Conservation (phyloP, 257 asterid genomes). For the Solanum megistacrolobum region DNA sequence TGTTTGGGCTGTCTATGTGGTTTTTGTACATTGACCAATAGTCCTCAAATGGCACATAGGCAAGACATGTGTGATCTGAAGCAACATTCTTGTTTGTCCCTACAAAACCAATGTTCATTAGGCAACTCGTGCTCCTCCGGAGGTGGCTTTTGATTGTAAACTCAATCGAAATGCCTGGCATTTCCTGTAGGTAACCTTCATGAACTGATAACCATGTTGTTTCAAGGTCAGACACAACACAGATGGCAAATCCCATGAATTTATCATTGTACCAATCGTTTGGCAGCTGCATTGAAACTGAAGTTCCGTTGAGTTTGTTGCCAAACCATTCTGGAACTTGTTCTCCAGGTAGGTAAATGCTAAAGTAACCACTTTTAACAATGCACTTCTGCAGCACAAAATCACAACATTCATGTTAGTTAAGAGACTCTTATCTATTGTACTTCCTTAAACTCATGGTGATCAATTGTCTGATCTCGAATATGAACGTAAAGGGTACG, state of each 20-base stretch:
- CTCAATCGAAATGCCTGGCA: not conserved
- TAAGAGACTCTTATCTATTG: not conserved
- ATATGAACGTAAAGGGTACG: not conserved
- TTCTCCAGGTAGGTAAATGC: not conserved
- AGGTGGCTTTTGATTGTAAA: not conserved
- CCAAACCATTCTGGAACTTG: not conserved
- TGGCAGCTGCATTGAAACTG: not conserved
- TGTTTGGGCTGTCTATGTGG: not conserved
- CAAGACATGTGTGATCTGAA: not conserved
- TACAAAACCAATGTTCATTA: not conserved
- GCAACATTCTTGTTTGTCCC: not conserved
- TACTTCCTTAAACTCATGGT: not conserved
- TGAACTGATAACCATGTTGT: not conserved
- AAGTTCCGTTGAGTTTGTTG: not conserved
- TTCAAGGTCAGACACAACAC: not conserved
- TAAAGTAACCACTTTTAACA: not conserved
- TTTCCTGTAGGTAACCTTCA: not conserved
- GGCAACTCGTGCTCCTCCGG: not conserved
- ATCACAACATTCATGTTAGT: not conserved
- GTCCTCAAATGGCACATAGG: not conserved
- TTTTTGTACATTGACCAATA: not conserved
- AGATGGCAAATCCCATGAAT: slow-evolving; percentile 1
- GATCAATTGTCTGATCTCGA: not conserved
- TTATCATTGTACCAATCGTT: not conserved
- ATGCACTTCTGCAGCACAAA: not conserved